Conservation (phyloP, 805 yeast species). For the Saturnispora gosingensis region DNA sequence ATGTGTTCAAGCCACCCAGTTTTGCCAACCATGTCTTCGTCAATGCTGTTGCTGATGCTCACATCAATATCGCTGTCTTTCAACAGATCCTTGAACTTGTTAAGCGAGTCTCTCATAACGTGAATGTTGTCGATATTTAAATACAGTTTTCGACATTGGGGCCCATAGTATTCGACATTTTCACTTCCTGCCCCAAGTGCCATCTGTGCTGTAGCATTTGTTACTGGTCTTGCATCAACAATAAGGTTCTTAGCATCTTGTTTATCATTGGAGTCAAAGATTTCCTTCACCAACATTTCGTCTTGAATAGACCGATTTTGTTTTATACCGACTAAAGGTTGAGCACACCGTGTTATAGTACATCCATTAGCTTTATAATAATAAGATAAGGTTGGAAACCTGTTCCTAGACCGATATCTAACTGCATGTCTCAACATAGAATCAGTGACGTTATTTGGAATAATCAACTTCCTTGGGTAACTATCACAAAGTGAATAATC, state of each 20-base stretch:
- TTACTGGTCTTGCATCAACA: conserved; percentile 85
- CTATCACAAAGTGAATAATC: conserved; percentile 62
- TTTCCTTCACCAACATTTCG: conserved; percentile 69
- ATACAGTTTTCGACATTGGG: conserved; percentile 49
- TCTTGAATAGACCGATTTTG: conserved; percentile 87
- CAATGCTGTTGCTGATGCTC: conserved; percentile 32
- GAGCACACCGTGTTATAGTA: conserved; percentile 81
- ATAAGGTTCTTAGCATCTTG: conserved; percentile 41
- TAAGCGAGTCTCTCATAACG: conserved; percentile 81
- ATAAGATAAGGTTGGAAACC: conserved; percentile 79
- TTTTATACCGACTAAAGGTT: conserved; percentile 85
- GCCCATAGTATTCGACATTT: conserved; percentile 72
- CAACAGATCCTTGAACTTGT: conserved; percentile 50
- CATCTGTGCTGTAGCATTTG: conserved; percentile 93
- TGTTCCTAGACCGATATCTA: conserved; percentile 72
- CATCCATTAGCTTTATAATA: conserved; percentile 61
- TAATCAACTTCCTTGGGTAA: conserved; percentile 59
- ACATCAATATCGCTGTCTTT: conserved; percentile 66
- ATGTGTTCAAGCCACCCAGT: conserved; percentile 77
- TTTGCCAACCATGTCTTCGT: conserved; percentile 47
- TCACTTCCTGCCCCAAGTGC: conserved; percentile 99
- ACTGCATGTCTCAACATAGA: conserved; percentile 75
- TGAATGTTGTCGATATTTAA: conserved; percentile 93
- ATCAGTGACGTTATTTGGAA: conserved; percentile 76
- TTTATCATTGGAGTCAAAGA: conserved; percentile 51